A percentile compares a stretch with the other conserved stretches of the same genome.
Evolutionary conservation across 1,284 basidiomycete genomes (phyloP).

Genomic region (Microbotryum silenes-acaulis): DNA sequence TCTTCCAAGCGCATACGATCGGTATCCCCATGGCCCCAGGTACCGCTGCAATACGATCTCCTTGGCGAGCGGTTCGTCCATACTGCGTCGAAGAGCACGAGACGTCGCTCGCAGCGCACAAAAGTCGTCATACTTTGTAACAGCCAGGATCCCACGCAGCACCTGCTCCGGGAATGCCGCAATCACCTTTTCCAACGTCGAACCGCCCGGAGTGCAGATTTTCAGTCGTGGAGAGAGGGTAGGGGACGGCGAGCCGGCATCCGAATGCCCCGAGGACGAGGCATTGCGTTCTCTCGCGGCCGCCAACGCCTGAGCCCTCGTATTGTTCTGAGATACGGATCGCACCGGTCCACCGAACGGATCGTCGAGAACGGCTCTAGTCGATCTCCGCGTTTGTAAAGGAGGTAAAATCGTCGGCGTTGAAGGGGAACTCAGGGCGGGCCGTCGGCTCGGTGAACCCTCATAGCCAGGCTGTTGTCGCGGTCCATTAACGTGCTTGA

Average conservation of each 20-base stretch:
- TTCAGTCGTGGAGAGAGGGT: neutral
- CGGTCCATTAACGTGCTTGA: too few species aligned
- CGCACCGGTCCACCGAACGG: too few species aligned
- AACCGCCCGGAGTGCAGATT: neutral
- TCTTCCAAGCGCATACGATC: neutral
- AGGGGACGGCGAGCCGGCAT: neutral
- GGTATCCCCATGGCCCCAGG: slow-evolving; percentile 29
- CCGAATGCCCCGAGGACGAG: too few species aligned
- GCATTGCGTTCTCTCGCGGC: too few species aligned
- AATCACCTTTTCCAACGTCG: slow-evolving; percentile 19
- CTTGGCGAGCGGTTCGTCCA: slow-evolving; percentile 11
- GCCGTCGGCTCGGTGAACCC: too few species aligned
- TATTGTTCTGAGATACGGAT: too few species aligned
- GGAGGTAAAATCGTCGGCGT: too few species aligned
- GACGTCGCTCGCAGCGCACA: slow-evolving; percentile 11
- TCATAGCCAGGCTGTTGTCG: too few species aligned
- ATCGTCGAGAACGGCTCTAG: too few species aligned
- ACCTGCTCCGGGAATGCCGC: slow-evolving; percentile 1
- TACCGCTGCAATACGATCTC: slow-evolving; percentile 33
- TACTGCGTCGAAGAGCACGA: slow-evolving; percentile 2
- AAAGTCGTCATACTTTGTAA: slow-evolving; percentile 11
- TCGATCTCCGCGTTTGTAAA: too few species aligned
- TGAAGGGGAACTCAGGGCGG: too few species aligned
- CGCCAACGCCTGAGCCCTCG: too few species aligned
- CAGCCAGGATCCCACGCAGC: slow-evolving; percentile 12